Percentiles rank a stretch among this genome's conserved stretches.
Conservation (phyloP, 257 asterid genomes). For the Plectranthus barbatus region DNA sequence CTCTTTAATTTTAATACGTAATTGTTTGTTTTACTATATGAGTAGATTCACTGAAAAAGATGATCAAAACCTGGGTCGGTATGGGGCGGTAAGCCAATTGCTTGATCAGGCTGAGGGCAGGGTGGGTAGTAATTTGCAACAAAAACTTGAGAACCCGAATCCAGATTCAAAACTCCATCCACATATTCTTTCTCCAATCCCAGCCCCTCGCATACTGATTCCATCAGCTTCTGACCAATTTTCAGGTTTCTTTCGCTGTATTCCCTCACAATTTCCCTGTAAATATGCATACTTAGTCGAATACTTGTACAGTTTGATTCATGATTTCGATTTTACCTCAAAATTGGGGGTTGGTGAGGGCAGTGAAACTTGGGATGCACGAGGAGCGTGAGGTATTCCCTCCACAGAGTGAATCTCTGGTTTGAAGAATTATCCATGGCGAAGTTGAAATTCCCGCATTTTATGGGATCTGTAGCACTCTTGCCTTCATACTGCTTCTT, state of each 20-base stretch:
- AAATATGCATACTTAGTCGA: no score
- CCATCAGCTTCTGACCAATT: background rate
- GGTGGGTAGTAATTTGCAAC: conserved; percentile 27
- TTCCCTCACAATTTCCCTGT: background rate
- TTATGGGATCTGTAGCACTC: no score
- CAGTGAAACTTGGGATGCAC: conserved; percentile 36
- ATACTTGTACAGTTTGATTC: no score
- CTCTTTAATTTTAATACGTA: no score
- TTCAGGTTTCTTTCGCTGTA: background rate
- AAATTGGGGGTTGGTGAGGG: conserved; percentile 20
- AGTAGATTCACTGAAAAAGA: no score
- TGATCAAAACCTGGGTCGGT: conserved; percentile 33
- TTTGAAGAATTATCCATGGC: background rate
- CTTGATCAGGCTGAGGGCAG: conserved; percentile 36
- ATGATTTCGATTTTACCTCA: background rate
- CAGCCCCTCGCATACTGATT: background rate
- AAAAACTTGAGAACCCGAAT: conserved; percentile 21
- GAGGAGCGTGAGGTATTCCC: conserved; percentile 27
- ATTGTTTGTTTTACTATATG: no score
- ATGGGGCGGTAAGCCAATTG: conserved; percentile 38
- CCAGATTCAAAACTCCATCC: background rate
- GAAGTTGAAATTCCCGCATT: conserved; percentile 12
- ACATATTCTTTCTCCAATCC: background rate
- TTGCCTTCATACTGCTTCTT: conserved; percentile 21
- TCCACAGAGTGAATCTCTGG: conserved; percentile 26